These are phyloP conservation scores for Candida ficus DNA, from an alignment of 805 yeast species.

Conservation along the genomic window DNA sequence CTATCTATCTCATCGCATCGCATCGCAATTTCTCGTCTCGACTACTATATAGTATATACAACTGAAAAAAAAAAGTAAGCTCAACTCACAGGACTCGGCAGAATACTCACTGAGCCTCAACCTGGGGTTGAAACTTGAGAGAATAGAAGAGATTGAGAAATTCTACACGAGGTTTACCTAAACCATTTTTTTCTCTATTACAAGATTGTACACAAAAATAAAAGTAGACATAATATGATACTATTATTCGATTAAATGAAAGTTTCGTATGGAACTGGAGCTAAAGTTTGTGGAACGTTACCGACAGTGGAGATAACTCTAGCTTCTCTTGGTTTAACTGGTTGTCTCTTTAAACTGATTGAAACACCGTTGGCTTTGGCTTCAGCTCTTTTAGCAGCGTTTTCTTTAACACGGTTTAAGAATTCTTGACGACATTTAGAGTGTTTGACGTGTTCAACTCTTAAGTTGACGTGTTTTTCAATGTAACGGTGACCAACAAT, in stretches of 20 bases:
- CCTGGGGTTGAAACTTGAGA: no score
- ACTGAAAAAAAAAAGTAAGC: no score
- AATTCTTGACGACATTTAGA: constrained; percentile 99
- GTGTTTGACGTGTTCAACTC: constrained; percentile 99
- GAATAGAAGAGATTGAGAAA: no score
- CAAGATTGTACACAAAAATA: constrained; percentile 22
- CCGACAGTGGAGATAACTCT: constrained; percentile 77
- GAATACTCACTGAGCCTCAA: no score
- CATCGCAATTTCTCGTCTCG: no score
- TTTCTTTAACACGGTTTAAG: constrained; percentile 95
- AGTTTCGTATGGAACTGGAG: constrained; percentile 99
- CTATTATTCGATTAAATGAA: constrained; percentile 64
- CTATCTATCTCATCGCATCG: no score
- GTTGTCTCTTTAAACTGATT: constrained; percentile 95
- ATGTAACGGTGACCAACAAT: constrained; percentile 98
- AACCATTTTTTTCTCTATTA: constrained; percentile 5
- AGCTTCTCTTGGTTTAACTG: constrained; percentile 95
- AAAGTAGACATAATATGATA: constrained; percentile 13
- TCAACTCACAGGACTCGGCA: no score
- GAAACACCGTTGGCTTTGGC: constrained; percentile 93
- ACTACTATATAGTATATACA: no score
- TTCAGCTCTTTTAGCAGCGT: constrained; percentile 89
- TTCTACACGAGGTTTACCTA: no score
- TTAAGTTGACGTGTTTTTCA: constrained; percentile 97
- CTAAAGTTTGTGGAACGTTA: constrained; percentile 91